Conservation (phyloP, 805 yeast species). For the Vanderwaltozyma verrucispora region DNA sequence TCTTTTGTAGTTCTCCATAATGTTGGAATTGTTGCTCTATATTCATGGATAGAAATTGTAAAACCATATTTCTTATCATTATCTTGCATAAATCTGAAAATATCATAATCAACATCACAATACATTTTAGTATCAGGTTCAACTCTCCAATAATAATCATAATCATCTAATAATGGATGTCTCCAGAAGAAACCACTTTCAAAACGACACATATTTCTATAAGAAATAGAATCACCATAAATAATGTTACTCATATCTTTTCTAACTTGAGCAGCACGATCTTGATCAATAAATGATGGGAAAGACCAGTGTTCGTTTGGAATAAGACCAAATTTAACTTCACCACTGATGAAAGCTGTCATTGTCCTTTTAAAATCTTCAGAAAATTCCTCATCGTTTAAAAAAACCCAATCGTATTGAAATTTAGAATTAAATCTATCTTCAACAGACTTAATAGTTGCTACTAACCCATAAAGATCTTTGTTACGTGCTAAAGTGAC, state of each 20-base stretch:
- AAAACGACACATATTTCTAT: slow-evolving; percentile 85
- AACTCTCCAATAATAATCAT: slow-evolving; percentile 90
- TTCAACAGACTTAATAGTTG: slow-evolving; percentile 67
- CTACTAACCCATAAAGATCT: slow-evolving; percentile 51
- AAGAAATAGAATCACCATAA: slow-evolving; percentile 59
- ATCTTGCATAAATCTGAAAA: slow-evolving; percentile 74
- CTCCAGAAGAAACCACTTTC: slow-evolving; percentile 85
- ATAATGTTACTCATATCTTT: slow-evolving; percentile 44
- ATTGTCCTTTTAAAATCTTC: slow-evolving; percentile 72
- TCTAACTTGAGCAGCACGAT: slow-evolving; percentile 49
- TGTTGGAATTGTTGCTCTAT: slow-evolving; percentile 58
- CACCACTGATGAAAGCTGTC: slow-evolving; percentile 64
- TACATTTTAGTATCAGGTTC: slow-evolving; percentile 75
- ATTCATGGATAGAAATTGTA: slow-evolving; percentile 72
- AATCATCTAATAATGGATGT: slow-evolving; percentile 65
- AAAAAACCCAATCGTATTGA: slow-evolving; percentile 90
- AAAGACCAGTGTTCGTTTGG: slow-evolving; percentile 80
- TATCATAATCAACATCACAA: slow-evolving; percentile 76
- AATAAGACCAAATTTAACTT: slow-evolving; percentile 64
- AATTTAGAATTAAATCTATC: slow-evolving; percentile 80
- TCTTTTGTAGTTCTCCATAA: slow-evolving; percentile 62
- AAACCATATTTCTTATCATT: slow-evolving; percentile 66
- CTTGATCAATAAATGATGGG: slow-evolving; percentile 73
- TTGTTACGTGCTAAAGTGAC: slow-evolving; percentile 70
- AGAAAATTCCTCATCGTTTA: slow-evolving; percentile 77